Percentiles rank a stretch among this genome's conserved stretches.
These are phyloP conservation scores for Acacia crassicarpa DNA, from an alignment of 306 rosid genomes.

Conservation along the genomic window DNA sequence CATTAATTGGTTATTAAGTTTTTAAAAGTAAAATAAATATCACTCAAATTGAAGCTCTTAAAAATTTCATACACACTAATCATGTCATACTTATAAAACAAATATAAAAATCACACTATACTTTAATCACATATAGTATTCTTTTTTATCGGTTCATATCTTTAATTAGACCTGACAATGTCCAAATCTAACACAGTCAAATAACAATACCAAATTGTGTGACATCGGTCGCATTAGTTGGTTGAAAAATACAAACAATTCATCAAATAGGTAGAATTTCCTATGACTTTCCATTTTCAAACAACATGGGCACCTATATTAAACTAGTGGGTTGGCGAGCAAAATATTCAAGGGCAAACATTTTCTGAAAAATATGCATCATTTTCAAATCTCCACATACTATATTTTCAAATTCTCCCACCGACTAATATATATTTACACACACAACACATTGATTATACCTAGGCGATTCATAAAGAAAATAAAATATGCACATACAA, in stretches of 20 bases:
- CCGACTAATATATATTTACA: background rate
- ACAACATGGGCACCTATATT: background rate
- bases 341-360: background rate
- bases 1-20: background rate
- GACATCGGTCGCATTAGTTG: background rate
- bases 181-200: too few species aligned
- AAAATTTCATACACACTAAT: too few species aligned
- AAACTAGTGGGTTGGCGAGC: background rate
- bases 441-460: background rate
- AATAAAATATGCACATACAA: background rate
- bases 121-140: too few species aligned
- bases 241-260: background rate
- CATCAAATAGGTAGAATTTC: background rate
- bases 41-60: background rate
- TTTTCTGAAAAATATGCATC: background rate
- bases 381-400: background rate
- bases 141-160: too few species aligned
- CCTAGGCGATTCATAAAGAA: background rate
- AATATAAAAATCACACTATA: too few species aligned
- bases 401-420: background rate
- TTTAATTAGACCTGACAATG: too few species aligned
- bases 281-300: background rate
- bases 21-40: background rate
- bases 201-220: too few species aligned
- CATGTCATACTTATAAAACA: background rate